phyloP scores from a whole-genome alignment of 208 protist species.

The Naegleria gruberi region DNA sequence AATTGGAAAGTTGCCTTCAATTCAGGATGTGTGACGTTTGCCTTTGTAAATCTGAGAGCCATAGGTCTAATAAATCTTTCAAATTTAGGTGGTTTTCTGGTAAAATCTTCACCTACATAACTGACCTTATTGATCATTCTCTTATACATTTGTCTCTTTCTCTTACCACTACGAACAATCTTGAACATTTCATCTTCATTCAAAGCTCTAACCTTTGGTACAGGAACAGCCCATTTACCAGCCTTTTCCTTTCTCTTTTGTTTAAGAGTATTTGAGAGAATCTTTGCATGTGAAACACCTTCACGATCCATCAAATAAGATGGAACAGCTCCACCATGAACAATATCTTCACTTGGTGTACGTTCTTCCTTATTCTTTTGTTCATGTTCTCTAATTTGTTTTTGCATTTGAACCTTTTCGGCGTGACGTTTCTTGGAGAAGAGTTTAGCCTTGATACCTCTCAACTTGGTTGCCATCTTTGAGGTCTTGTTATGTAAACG shows the following conservation, averaged over 20 bases:
- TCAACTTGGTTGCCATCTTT: constrained; percentile 82
- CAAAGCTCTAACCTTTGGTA: constrained; percentile 96
- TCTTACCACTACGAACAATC: constrained; percentile 70
- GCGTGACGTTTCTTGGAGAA: constrained; percentile 92
- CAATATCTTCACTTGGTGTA: constrained; percentile 38
- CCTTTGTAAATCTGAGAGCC: constrained; percentile 96
- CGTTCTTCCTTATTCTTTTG: constrained; percentile 17
- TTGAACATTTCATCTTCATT: constrained; percentile 99
- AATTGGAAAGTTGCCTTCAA: constrained; percentile 98
- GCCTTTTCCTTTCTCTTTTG: constrained; percentile 99
- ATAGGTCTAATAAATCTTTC: constrained; percentile 99
- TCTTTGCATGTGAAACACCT: constrained; percentile 88
- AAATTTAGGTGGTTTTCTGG: constrained; percentile 98
- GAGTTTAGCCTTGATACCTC: constrained; percentile 97
- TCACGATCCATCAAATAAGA: constrained; percentile 98
- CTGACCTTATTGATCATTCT: constrained; percentile 99
- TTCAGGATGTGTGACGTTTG: constrained; percentile 99
- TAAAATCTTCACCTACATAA: constrained; percentile 98
- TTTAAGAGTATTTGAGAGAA: constrained; percentile 99
- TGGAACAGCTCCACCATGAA: constrained; percentile 88
- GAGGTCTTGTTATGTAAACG: constrained; percentile 74
- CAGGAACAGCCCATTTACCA: constrained; percentile 98
- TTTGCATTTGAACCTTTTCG: constrained; percentile 99
- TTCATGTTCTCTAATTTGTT: constrained; percentile 97
- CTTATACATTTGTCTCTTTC: constrained; percentile 96